Percentiles rank a stretch among this genome's conserved stretches.
Evolutionary conservation across 306 rosid species (phyloP).

Genomic region (Acacia acuminata): DNA sequence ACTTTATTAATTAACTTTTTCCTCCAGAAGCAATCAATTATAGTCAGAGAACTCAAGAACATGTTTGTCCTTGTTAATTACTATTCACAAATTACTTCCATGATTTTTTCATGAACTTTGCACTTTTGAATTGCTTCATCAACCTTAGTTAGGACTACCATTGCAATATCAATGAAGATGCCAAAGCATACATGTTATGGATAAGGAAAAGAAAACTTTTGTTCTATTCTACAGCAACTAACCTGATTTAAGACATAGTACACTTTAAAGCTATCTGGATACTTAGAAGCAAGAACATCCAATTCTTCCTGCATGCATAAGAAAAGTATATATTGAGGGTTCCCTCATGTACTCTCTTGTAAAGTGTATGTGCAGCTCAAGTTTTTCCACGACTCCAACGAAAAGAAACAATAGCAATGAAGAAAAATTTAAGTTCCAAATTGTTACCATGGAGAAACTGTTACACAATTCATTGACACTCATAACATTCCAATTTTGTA

Average conservation of each 20-base stretch:
- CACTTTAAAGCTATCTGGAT: constrained; percentile 72
- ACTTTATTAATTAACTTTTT: not conserved
- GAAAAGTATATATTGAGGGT: not conserved
- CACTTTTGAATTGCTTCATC: not conserved
- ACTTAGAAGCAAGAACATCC: constrained; percentile 67
- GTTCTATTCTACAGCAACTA: constrained; percentile 26
- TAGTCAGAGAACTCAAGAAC: constrained; percentile 4
- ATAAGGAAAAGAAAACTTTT: not conserved
- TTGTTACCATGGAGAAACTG: not conserved
- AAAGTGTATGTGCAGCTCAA: not conserved
- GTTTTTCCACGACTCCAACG: not conserved
- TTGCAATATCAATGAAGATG: not conserved
- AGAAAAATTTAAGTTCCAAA: not conserved
- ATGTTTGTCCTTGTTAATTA: constrained; percentile 2
- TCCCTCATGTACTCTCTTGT: too few species aligned
- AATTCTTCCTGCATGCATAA: constrained; percentile 73
- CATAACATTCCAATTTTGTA: not conserved
- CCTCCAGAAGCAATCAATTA: not conserved
- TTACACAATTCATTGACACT: constrained; percentile 11
- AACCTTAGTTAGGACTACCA: not conserved
- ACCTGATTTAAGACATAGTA: constrained; percentile 92
- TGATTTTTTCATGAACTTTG: not conserved
- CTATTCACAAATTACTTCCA: not conserved
- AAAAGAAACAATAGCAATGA: not conserved
- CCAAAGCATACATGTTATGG: not conserved